phyloP scores from a whole-genome alignment of 805 yeast genomes.

The Candida coleopterorum region DNA sequence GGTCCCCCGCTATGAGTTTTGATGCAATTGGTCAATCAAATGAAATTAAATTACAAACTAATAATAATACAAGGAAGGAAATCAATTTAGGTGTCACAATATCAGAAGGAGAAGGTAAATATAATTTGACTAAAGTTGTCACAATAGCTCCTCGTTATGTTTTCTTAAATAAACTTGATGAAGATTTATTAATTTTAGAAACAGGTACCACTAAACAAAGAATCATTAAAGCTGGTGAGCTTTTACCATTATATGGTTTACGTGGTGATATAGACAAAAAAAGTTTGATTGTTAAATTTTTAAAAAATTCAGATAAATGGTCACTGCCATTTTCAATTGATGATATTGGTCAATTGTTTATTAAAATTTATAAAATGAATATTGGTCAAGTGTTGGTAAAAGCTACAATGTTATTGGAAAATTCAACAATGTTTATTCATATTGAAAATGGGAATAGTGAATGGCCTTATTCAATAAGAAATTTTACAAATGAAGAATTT shows the following conservation, averaged over 20 bases:
- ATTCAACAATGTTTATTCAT: constrained; percentile 75
- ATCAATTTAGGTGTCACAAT: constrained; percentile 71
- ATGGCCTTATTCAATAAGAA: constrained; percentile 94
- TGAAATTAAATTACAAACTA: constrained; percentile 45
- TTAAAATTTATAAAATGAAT: constrained; percentile 63
- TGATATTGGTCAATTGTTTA: constrained; percentile 76
- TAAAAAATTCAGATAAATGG: constrained; percentile 61
- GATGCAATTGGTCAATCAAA: constrained; percentile 85
- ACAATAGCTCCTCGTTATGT: constrained; percentile 81
- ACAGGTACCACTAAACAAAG: constrained; percentile 56
- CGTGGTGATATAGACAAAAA: constrained; percentile 52
- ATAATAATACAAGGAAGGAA: constrained; percentile 49
- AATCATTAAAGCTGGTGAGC: constrained; percentile 41
- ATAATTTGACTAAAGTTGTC: constrained; percentile 69
- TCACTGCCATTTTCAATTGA: constrained; percentile 83
- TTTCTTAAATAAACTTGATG: constrained; percentile 55
- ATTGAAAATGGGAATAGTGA: constrained; percentile 64
- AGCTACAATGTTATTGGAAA: constrained; percentile 71
- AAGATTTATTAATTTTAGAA: constrained; percentile 58
- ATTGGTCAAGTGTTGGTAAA: constrained; percentile 66
- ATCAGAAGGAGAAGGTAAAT: constrained; percentile 82
- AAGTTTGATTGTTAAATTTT: constrained; percentile 56
- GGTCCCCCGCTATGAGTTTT: constrained; percentile 73
- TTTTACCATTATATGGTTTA: constrained; percentile 61
- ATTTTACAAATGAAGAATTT: constrained; percentile 85